Evolutionary conservation across 1,139 yeast genomes (phyloP).

Genomic region (Geotrichum restrictum): DNA sequence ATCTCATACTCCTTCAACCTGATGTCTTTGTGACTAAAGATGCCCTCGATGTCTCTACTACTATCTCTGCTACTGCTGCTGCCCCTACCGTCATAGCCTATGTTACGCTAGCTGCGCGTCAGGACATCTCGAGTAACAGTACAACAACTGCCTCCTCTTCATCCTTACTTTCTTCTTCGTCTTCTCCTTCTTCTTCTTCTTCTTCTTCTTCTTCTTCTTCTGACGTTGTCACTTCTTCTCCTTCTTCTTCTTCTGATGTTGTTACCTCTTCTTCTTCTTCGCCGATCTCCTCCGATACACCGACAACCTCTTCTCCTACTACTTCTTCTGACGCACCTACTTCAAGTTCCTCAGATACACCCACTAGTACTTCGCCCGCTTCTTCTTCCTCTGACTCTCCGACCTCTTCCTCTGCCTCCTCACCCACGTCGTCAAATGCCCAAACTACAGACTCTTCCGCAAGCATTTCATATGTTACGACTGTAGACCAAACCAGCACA

Average conservation of each 20-base stretch:
- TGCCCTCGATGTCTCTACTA: background rate
- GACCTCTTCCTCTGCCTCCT: background rate
- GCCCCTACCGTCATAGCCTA: too few species aligned
- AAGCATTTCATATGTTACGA: slow-evolving; percentile 11
- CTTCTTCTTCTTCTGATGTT: too few species aligned
- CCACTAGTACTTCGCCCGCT: background rate
- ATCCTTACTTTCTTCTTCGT: background rate
- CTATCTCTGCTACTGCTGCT: background rate
- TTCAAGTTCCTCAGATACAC: background rate
- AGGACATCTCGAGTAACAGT: background rate
- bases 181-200: background rate
- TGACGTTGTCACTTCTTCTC: too few species aligned
- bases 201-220: slow-evolving; percentile 2
- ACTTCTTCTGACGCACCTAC: slow-evolving; percentile 1
- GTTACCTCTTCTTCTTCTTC: background rate
- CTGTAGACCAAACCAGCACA: slow-evolving; percentile 7
- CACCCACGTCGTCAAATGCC: slow-evolving; percentile 1
- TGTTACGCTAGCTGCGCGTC: background rate
- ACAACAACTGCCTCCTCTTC: slow-evolving; percentile 6
- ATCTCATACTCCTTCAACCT: too few species aligned
- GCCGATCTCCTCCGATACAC: background rate
- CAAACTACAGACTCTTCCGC: background rate
- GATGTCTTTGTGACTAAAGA: too few species aligned
- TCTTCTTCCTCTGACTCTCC: background rate
- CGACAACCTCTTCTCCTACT: background rate